phyloP scores from a whole-genome alignment of 805 yeast species.

The Maudiozyma serrabonitensis region DNA sequence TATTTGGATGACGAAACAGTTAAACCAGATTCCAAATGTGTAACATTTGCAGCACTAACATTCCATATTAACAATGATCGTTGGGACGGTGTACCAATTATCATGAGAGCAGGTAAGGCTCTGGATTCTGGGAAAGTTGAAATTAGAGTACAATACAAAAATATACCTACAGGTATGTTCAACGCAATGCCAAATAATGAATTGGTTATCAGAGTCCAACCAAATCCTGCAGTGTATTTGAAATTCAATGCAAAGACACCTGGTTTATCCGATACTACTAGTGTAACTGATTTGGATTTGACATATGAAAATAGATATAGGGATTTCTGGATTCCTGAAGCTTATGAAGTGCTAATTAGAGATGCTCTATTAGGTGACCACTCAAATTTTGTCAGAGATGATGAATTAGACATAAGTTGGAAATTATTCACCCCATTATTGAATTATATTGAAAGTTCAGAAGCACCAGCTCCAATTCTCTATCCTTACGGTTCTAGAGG shows the following conservation, averaged over 20 bases:
- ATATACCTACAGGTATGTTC: slow-evolving; percentile 75
- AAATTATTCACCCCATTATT: slow-evolving; percentile 87
- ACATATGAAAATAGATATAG: slow-evolving; percentile 74
- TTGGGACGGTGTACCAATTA: slow-evolving; percentile 97
- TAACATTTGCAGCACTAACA: slow-evolving; percentile 82
- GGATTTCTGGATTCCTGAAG: slow-evolving; percentile 93
- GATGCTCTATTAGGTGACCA: slow-evolving; percentile 89
- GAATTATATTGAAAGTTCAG: slow-evolving; percentile 61
- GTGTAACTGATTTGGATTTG: slow-evolving; percentile 82
- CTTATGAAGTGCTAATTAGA: slow-evolving; percentile 88
- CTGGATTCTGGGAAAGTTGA: slow-evolving; percentile 89
- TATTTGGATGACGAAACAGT: slow-evolving; percentile 90
- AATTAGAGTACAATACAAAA: slow-evolving; percentile 84
- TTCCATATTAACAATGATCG: slow-evolving; percentile 80
- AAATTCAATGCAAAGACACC: slow-evolving; percentile 91
- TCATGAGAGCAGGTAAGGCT: slow-evolving; percentile 94
- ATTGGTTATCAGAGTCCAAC: slow-evolving; percentile 87
- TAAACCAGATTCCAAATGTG: slow-evolving; percentile 68
- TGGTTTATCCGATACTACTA: slow-evolving; percentile 76
- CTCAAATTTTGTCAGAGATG: slow-evolving; percentile 95
- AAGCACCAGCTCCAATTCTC: slow-evolving; percentile 54
- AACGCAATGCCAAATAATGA: slow-evolving; percentile 79
- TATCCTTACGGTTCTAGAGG: slow-evolving; percentile 92
- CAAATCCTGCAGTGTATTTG: slow-evolving; percentile 86
- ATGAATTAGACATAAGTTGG: slow-evolving; percentile 92